Base-by-base conservation (phyloP, 169 alveolate species). In the Eimeria praecox region DNA sequence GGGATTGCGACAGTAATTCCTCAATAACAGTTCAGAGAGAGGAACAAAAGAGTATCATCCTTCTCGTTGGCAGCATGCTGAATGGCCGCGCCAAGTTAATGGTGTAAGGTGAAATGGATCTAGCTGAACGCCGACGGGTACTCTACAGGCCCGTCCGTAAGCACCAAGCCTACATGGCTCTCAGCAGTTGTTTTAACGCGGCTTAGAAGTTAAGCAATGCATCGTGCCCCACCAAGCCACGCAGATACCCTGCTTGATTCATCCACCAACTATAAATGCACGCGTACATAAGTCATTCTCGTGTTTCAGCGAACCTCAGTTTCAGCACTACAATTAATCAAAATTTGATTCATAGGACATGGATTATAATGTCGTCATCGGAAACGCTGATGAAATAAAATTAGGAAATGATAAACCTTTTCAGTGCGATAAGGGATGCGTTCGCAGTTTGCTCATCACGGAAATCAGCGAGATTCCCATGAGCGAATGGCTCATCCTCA, bases 401-500 rank as follows among this genome's bases (percentile, higher is more conserved):
- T 20, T 27, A 1, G 56, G 10, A 30, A 10, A 80, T 49, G 24
- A 49, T 18, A 30, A 22, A 16, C n/a, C 27, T 44, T 9, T 20
- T 82, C 90, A 82, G 90, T 49, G 90, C 90, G 90, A 82, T 82
- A 82, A 82, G 90, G 90, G 90, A 82, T 82, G 90, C 90, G 71
- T 82, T 82, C 90, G 90, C 90, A 82, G 73, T 46, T 82, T 46
- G 90, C 90, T 82, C 90, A 52, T 82, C 90, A 82, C 90, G 73
- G 90, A 82, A 82, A 82, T 82, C 90, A 82, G 90, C 69, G 90
- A 82, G 90, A 82, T 82, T 82, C 90, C 90, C 90, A 82, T 82
- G 73, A 82, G 90, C 90, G 90, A 82, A 20, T 82, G 24, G 90
- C 66, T 82, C 90, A 82, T 77, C 87, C 87, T 46, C 90, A 46